Base-by-base conservation (phyloP, 2,329 filamentous ascomycete genomes). In the Aspergillus niger region DNA sequence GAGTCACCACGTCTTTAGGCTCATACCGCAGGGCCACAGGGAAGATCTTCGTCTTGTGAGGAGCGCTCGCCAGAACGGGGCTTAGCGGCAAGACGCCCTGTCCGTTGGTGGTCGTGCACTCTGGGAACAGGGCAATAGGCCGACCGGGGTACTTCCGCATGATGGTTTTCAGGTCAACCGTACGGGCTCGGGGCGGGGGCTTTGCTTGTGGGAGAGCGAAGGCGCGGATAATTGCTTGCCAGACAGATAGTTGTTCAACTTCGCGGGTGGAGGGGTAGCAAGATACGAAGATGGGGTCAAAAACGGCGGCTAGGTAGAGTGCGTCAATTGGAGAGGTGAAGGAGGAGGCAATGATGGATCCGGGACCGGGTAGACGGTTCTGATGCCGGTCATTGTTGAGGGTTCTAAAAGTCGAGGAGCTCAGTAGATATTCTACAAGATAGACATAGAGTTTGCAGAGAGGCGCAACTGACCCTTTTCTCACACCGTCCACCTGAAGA, bases 401-500 rank as follows among this genome's bases (percentile, higher is more conserved):
- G 26, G 90, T 85, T 51, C 85, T 86, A 20, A 2, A 5, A 28
- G 20, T n/a, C 24, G 26, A 50, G 32, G 1, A 11, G 4, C 24
- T 50, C 26, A 30, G 26, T 50, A 6, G 11, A 2, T 15, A 7
- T 17, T 13, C 26, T 20, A 17, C 11, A 20, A 48, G 8, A 24
- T 44, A 20, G 20, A 15, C 11, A 44, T 8, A 44, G 5, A 6
- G 0, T 13, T 24, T 8, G 41, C 10, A 44, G 20, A 11, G 6
- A 22, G 20, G 22, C 5, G 41, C n/a, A 48, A 60, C 61, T 54
- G 15, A 93, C 79, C 95, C 95, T 79, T 92, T 91, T 78, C 91
- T 93, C 57, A 99, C 95, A 60, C 94, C 94, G 75, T 99, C 95
- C 66, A 99, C 91, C 76, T 97, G 94, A n/a, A 99, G 82, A 77